These are phyloP conservation scores for Candida pseudoglaebosa DNA, from an alignment of 805 yeast species.

Conservation along the genomic window DNA sequence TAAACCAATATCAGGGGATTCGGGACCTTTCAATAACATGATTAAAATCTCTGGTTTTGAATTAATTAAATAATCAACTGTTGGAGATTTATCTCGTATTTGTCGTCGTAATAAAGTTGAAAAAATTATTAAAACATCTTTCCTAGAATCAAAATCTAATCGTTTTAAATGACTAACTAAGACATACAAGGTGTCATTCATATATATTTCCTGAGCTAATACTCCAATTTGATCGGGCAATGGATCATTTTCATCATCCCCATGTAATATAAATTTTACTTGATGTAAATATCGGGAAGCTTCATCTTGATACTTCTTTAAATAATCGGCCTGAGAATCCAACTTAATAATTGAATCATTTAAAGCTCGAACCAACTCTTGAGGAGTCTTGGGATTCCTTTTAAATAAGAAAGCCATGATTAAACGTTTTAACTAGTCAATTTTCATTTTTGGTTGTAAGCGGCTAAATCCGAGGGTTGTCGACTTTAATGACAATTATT, in stretches of 20 bases:
- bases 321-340: slow-evolving; percentile 34
- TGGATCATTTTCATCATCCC: slow-evolving; percentile 62
- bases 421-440: too few species aligned
- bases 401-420: slow-evolving; percentile 86
- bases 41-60: slow-evolving; percentile 62
- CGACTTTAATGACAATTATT: not conserved
- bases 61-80: slow-evolving; percentile 72
- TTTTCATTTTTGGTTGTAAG: too few species aligned
- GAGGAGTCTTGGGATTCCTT: slow-evolving; percentile 85
- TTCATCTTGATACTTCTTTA: slow-evolving; percentile 64
- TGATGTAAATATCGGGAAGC: slow-evolving; percentile 61
- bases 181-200: slow-evolving; percentile 61
- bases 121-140: slow-evolving; percentile 72
- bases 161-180: slow-evolving; percentile 57
- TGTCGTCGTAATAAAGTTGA: slow-evolving; percentile 74
- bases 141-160: slow-evolving; percentile 86
- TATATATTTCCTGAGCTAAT: slow-evolving; percentile 75
- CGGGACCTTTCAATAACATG: slow-evolving; percentile 67
- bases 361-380: slow-evolving; percentile 72
- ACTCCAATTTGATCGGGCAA: slow-evolving; percentile 71
- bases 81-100: slow-evolving; percentile 72
- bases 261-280: slow-evolving; percentile 61
- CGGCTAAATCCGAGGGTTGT: too few species aligned
- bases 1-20: slow-evolving; percentile 65
- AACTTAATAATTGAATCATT: slow-evolving; percentile 69